These are phyloP conservation scores for Syncephalastrum contaminatum DNA, from an alignment of 371 early-diverging fungal genomes.

Conservation along the genomic window DNA sequence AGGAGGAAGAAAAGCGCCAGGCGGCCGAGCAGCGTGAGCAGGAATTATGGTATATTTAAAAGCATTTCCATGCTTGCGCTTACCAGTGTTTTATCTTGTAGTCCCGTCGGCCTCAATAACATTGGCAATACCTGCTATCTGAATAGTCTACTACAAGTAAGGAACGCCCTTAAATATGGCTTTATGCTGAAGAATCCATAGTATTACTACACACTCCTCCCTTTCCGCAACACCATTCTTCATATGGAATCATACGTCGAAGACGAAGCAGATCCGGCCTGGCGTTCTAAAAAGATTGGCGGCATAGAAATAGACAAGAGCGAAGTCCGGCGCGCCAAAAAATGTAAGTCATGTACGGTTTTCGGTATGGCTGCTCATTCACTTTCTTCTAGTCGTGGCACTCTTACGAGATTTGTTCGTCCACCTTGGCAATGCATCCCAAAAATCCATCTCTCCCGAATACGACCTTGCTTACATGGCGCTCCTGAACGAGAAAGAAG, in stretches of 20 bases:
- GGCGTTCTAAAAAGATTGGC: constrained; percentile 53
- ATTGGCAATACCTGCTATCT: constrained; percentile 94
- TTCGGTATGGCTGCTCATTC: background rate
- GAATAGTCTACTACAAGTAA: constrained; percentile 74
- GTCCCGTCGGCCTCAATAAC: constrained; percentile 76
- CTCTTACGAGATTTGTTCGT: constrained; percentile 42
- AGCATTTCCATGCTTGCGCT: background rate
- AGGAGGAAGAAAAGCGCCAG: constrained; percentile 13
- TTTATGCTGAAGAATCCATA: constrained; percentile 31
- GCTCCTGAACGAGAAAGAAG: constrained; percentile 41
- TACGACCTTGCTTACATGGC: constrained; percentile 56
- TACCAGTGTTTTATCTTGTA: constrained; percentile 7
- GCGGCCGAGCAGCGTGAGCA: too few relatives aligned
- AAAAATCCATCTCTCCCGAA: constrained; percentile 48
- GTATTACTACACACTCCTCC: constrained; percentile 73
- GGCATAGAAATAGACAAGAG: constrained; percentile 59
- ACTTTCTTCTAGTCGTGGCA: constrained; percentile 31
- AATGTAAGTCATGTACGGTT: constrained; percentile 28
- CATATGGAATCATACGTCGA: constrained; percentile 50
- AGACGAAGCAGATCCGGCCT: constrained; percentile 43
- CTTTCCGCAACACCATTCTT: constrained; percentile 63
- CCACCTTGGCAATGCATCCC: constrained; percentile 30
- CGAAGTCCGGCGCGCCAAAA: constrained; percentile 51
- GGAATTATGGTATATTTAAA: too few relatives aligned
- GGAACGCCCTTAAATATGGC: background rate